Conservation (phyloP, 768 basidiomycete species). For the Auriculariales sp. region DNA sequence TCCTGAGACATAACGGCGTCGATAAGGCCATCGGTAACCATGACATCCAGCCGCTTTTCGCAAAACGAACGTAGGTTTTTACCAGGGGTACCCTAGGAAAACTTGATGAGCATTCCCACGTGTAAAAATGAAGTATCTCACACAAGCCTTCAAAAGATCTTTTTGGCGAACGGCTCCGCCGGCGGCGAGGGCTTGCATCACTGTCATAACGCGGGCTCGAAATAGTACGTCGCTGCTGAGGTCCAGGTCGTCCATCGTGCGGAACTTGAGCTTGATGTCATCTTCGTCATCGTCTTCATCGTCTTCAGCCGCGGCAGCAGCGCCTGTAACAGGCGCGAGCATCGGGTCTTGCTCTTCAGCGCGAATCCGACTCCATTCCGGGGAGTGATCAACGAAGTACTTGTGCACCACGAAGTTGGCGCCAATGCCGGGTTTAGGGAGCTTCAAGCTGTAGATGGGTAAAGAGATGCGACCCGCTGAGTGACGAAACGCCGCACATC, state of each 20-base stretch:
- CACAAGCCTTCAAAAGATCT: background rate
- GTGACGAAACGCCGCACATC: slow-evolving; percentile 34
- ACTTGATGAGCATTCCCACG: no score
- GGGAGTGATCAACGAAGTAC: slow-evolving; percentile 65
- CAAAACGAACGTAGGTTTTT: slow-evolving; percentile 77
- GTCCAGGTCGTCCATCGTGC: slow-evolving; percentile 7
- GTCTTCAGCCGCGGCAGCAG: slow-evolving; percentile 17
- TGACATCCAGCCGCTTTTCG: slow-evolving; percentile 53
- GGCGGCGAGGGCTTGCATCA: slow-evolving; percentile 33
- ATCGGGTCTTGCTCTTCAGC: slow-evolving; percentile 39
- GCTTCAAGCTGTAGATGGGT: slow-evolving; percentile 43
- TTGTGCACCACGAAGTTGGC: slow-evolving; percentile 70
- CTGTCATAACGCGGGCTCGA: slow-evolving; percentile 51
- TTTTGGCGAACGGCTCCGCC: background rate
- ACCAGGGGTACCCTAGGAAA: no score
- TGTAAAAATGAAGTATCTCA: no score
- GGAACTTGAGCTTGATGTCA: slow-evolving; percentile 11
- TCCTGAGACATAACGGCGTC: slow-evolving; percentile 41
- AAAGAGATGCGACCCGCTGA: slow-evolving; percentile 11
- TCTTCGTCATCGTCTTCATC: slow-evolving; percentile 19
- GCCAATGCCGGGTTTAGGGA: slow-evolving; percentile 62
- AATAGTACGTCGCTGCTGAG: slow-evolving; percentile 30
- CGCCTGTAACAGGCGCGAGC: slow-evolving; percentile 17
- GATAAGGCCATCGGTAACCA: slow-evolving; percentile 57
- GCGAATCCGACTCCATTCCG: slow-evolving; percentile 63